Percentiles rank a stretch among this genome's conserved stretches.
Conservation (phyloP, 2,329 filamentous ascomycete genomes). For the Neonectria coccinea region DNA sequence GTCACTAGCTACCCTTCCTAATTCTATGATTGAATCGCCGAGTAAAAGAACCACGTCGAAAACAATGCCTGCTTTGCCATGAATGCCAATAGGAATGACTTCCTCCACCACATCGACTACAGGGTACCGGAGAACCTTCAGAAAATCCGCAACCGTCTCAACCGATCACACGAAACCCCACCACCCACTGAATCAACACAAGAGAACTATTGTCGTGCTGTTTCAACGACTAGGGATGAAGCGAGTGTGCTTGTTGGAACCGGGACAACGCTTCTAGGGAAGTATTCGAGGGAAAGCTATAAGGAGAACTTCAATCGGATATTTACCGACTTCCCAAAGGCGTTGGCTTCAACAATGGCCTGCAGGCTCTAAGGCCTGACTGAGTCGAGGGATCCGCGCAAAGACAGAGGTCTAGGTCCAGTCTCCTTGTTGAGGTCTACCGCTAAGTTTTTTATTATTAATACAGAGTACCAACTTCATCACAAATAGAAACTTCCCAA, state of each 20-base stretch:
- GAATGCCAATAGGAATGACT: not conserved
- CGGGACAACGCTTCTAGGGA: not conserved
- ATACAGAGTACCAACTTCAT: no score
- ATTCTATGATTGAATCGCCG: no score
- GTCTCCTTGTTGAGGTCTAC: no score
- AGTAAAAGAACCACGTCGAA: no score
- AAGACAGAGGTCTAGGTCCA: slow-evolving; percentile 18
- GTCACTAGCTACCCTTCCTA: no score
- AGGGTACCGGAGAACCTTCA: not conserved
- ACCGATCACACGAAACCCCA: not conserved
- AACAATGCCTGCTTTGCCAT: not conserved
- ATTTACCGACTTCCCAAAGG: slow-evolving; percentile 41
- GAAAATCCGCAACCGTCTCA: not conserved
- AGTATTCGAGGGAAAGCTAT: not conserved
- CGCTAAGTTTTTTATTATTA: no score
- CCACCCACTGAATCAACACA: not conserved
- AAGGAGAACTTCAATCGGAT: slow-evolving; percentile 12
- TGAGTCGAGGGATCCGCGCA: slow-evolving; percentile 40
- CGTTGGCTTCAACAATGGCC: slow-evolving; percentile 44
- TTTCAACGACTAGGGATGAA: not conserved
- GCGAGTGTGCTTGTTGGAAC: not conserved
- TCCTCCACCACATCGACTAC: not conserved
- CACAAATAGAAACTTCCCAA: no score
- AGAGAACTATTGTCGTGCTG: not conserved
- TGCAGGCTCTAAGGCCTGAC: slow-evolving; percentile 43